A percentile compares a stretch with the other conserved stretches of the same genome.
Conservation (phyloP, 2,329 filamentous ascomycete species). For the Esteya vermicola region DNA sequence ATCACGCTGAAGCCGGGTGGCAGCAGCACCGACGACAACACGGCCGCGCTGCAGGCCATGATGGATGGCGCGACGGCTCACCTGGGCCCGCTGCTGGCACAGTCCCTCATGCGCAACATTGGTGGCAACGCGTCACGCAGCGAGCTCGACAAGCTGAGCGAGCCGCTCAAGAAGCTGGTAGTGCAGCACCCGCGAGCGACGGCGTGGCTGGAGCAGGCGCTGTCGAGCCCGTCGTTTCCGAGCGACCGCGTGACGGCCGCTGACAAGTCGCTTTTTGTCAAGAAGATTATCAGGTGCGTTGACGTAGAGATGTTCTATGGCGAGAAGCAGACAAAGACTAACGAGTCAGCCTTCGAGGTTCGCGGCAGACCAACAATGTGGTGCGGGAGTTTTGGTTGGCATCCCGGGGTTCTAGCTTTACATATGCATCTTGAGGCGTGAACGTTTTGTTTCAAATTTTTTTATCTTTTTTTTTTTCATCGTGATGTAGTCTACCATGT, state of each 20-base stretch:
- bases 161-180: conserved; percentile 57
- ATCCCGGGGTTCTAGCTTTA: conserved; percentile 46
- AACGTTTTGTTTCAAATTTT: background rate
- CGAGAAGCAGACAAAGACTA: background rate
- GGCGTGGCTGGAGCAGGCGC: conserved; percentile 47
- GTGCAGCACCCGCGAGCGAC: conserved; percentile 39
- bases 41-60: conserved; percentile 25
- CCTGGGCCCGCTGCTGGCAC: conserved; percentile 46
- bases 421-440: conserved; percentile 33
- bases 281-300: conserved; percentile 49
- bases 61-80: conserved; percentile 37
- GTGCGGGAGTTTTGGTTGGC: conserved; percentile 62
- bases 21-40: too few relatives aligned
- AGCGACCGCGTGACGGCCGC: conserved; percentile 41
- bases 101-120: conserved; percentile 49
- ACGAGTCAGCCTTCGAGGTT: conserved; percentile 43
- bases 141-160: conserved; percentile 56
- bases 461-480: background rate
- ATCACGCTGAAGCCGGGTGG: conserved; percentile 31
- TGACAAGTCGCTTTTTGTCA: conserved; percentile 50
- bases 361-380: conserved; percentile 48
- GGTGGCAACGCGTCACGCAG: conserved; percentile 55
- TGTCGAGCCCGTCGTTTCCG: conserved; percentile 41
- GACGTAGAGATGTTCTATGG: background rate
- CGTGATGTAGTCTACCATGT: too few relatives aligned